Percentiles rank a stretch among this genome's conserved stretches.
Conservation (phyloP, 1,284 basidiomycete species). For the Ceratobasidium sp. region DNA sequence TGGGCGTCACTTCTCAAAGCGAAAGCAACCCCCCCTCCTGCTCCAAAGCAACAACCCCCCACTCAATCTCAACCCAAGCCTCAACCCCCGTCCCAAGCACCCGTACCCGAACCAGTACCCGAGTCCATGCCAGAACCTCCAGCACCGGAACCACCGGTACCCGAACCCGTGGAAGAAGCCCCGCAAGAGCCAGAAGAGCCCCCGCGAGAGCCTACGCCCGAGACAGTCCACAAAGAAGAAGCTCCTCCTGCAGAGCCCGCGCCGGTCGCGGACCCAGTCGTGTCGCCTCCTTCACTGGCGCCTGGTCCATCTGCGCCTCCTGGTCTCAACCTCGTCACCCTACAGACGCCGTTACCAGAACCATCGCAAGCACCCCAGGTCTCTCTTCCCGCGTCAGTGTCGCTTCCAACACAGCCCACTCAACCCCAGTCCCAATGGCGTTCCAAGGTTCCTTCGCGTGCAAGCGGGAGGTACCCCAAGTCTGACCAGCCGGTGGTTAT, state of each 20-base stretch:
- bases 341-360: neutral
- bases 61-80: constrained; percentile 43
- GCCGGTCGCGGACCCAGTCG: neutral
- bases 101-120: constrained; percentile 1
- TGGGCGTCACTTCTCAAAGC: constrained; percentile 24
- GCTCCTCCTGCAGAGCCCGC: constrained; percentile 34
- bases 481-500: constrained; percentile 32
- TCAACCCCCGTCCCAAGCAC: constrained; percentile 42
- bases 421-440: neutral
- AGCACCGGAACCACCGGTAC: neutral
- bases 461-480: constrained; percentile 18
- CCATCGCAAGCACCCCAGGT: neutral
- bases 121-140: neutral
- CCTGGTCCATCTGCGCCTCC: constrained; percentile 33
- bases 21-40: constrained; percentile 45
- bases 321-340: constrained; percentile 29
- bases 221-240: neutral
- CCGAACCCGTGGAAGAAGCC: constrained; percentile 7
- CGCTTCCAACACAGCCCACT: neutral
- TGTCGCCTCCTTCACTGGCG: constrained; percentile 35
- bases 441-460: constrained; percentile 5
- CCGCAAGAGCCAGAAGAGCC: neutral
- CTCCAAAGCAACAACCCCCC: constrained; percentile 42
- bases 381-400: neutral
- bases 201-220: neutral